Evolutionary conservation across 2,329 filamentous ascomycete genomes (phyloP), one percentile per base, ranked within the genome.

Genomic region (Aspergillus luchuensis): DNA sequence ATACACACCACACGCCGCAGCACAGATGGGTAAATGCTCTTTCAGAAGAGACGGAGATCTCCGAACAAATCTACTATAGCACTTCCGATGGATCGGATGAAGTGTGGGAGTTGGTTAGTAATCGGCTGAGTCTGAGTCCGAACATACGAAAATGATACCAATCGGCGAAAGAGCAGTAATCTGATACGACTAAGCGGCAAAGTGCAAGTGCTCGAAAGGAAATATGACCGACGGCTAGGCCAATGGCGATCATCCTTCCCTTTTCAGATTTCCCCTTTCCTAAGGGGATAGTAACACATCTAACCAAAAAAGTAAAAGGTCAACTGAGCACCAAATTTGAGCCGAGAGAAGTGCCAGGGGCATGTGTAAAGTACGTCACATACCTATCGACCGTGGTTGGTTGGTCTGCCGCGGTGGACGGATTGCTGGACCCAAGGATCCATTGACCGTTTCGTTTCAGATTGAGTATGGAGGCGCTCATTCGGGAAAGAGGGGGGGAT

Each of bases 371-470:
- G 45, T 49, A 49, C 25, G 45, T 49, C 15, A 19, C 28, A 50
- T 19, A 33, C 33, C 11, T 5, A 33, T 50, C 47, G 17, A 15
- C 33, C 47, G 25, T 50, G 25, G 13, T 30, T 17, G 25, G 47
- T 30, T 50, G 47, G 23, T 50, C 47, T 50, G 23, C 47, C 30
- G 17, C 28, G 30, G 28, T 50, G 47, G 47, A 30, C n/a, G 15
- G 47, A 19, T 8, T 28, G 25, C 47, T 28, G 23, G 45, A 49
- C 45, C 47, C 47, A 50, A 50, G 47, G 25, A 50, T 19, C 47
- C 47, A 50, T 50, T 19, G 13, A n/a, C 47, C 25, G 47, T 50
- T 50, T 50, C 23, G 47, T 50, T 50, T 50, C 47, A 33, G 15
- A 50, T 50, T 33, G 15, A 50, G 28, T 28, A 50, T 10, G 5